Evolutionary conservation across 2,329 filamentous ascomycete genomes (phyloP).

Genomic region (Beauveria sp.): DNA sequence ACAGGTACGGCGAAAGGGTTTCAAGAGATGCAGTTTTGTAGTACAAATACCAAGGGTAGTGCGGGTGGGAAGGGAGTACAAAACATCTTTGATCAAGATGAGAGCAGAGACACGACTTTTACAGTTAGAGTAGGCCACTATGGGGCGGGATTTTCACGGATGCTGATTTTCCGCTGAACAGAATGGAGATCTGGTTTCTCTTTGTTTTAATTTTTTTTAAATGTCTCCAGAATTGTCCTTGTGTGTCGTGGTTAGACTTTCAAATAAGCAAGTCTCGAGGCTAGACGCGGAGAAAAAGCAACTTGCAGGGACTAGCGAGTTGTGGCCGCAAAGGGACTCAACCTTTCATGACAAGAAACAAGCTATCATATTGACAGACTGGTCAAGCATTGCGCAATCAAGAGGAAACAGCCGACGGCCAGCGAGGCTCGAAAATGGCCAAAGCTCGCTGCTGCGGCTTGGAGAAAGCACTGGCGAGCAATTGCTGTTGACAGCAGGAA

Average conservation of each 20-base stretch:
- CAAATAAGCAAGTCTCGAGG: slow-evolving; percentile 2
- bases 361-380: background rate
- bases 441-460: slow-evolving; percentile 2
- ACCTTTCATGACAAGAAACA: background rate
- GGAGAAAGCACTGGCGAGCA: background rate
- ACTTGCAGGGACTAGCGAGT: background rate
- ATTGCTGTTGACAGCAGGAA: background rate
- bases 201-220: background rate
- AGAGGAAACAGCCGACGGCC: background rate
- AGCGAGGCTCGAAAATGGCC: background rate
- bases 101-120: slow-evolving; percentile 4
- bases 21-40: background rate
- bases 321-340: background rate
- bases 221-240: background rate
- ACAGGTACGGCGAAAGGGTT: background rate
- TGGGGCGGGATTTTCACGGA: background rate
- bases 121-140: background rate
- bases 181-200: background rate
- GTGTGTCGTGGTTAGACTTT: slow-evolving; percentile 2
- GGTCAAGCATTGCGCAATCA: background rate
- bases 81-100: slow-evolving; percentile 9
- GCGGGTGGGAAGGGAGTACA: background rate
- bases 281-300: slow-evolving; percentile 3
- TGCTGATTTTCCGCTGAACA: background rate
- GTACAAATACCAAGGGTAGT: background rate